These are phyloP conservation scores for Populus hybrid DNA, from an alignment of 441 rosid genomes.

Conservation along the genomic window DNA sequence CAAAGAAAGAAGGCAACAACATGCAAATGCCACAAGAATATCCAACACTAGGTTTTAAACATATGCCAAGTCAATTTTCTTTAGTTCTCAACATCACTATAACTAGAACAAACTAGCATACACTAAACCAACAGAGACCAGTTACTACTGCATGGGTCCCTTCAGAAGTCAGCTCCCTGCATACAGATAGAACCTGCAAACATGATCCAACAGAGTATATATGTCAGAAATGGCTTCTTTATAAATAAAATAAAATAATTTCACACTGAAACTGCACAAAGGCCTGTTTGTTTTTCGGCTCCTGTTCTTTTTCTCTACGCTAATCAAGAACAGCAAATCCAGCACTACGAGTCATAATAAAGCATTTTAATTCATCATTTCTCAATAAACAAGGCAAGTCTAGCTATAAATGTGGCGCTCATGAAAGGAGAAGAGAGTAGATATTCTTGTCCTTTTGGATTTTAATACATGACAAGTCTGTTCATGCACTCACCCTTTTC, in stretches of 20 bases:
- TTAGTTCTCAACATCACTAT: conserved; percentile 5
- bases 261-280: neutral
- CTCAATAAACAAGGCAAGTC: neutral
- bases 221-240: conserved; percentile 3
- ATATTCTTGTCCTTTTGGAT: neutral
- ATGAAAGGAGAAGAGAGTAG: neutral
- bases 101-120: conserved; percentile 17
- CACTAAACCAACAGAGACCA: conserved; percentile 18
- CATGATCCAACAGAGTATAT: neutral
- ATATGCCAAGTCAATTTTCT: neutral
- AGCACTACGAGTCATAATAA: neutral
- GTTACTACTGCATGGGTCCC: conserved; percentile 16
- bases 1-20: neutral
- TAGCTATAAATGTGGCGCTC: neutral
- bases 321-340: neutral
- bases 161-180: conserved; percentile 24
- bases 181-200: conserved; percentile 23
- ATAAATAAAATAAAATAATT: too few species aligned
- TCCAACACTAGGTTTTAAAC: conserved; percentile 2
- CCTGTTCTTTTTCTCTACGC: neutral
- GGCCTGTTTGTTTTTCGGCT: neutral
- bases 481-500: neutral
- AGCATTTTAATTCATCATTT: neutral
- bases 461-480: neutral
- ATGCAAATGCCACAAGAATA: conserved; percentile 5